Base-by-base conservation (phyloP, 2,329 filamentous ascomycete genomes). In the Penicillium olsonii region DNA sequence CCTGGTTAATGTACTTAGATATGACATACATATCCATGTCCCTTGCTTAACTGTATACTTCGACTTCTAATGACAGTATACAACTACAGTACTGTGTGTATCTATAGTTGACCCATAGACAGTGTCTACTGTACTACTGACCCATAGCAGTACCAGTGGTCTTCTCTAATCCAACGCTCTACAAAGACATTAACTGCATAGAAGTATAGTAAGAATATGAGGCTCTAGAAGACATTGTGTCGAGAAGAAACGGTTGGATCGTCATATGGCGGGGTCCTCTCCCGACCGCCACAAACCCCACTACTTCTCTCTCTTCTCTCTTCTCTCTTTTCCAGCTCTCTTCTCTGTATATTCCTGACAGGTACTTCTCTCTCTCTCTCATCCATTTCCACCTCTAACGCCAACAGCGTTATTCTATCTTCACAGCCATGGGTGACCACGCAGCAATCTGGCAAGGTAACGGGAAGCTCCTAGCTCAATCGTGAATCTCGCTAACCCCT, bases 361-460 rank as follows among this genome's bases (percentile, higher is more conserved):
- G n/a, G n/a, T n/a, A n/a, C n/a, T n/a, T n/a, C n/a, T n/a, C n/a
- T n/a, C n/a, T n/a, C n/a, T n/a, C n/a, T n/a, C n/a, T n/a, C n/a
- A n/a, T n/a, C n/a, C n/a, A n/a, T 15, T 24, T 24, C 38, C 11
- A 35, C 40, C 26, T 33, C 42, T 33, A 37, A 31, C 48, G 17
- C 24, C 24, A 14, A 10, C 40, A 53, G 37, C 48, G 44, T 49
- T 33, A 42, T 41, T 47, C 34, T 51, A 38, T 33, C 18, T 40
- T 22, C 45, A 41, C 40, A 29, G 47, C 57, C 62, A 69, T 69
- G 67, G 60, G 67, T 59, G 59, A 57, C n/a, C 66, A 69, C 63
- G 68, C 66, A 40, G 67, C 65, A 56, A 59, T 68, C 48, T 69
- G 66, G 65, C 66, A 69, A 65, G 62, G 67, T 69, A 67, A n/a